These are phyloP conservation scores for Chamaenerion angustifolium DNA, from an alignment of 345 rosid species.

Conservation along the genomic window DNA sequence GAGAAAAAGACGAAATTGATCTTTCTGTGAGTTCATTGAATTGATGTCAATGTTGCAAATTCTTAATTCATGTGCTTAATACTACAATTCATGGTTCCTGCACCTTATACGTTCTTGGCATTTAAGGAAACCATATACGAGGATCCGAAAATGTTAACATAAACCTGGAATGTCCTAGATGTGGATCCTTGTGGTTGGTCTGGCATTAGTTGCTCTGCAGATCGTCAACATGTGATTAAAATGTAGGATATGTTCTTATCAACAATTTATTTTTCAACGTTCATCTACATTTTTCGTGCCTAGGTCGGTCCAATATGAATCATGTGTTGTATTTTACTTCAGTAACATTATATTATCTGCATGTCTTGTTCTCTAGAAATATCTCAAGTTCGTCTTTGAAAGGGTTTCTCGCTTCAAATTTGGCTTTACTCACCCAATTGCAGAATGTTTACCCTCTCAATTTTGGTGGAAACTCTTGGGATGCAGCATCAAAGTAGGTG, in stretches of 20 bases:
- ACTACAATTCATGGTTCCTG: background rate
- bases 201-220: slow-evolving; percentile 47
- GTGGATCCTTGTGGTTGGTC: slow-evolving; percentile 83
- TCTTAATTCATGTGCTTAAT: slow-evolving; percentile 2
- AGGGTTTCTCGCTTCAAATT: slow-evolving; percentile 78
- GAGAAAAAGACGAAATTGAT: too few species aligned
- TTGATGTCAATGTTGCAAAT: background rate
- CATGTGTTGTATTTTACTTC: too few species aligned
- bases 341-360: too few species aligned
- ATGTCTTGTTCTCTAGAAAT: background rate
- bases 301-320: too few species aligned
- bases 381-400: slow-evolving; percentile 45
- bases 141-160: slow-evolving; percentile 64
- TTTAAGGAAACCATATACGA: slow-evolving; percentile 84
- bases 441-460: too few species aligned
- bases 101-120: slow-evolving; percentile 54
- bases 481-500: too few species aligned
- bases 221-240: slow-evolving; percentile 60
- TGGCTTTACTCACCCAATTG: slow-evolving; percentile 54
- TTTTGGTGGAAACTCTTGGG: too few species aligned
- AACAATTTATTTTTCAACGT: too few species aligned
- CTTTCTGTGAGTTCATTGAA: too few species aligned
- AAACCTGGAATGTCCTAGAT: slow-evolving; percentile 70
- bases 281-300: too few species aligned
- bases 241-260: slow-evolving; percentile 35